Conservation (phyloP, 192 early-diverging fungal species). For the Coemansia reversa region DNA sequence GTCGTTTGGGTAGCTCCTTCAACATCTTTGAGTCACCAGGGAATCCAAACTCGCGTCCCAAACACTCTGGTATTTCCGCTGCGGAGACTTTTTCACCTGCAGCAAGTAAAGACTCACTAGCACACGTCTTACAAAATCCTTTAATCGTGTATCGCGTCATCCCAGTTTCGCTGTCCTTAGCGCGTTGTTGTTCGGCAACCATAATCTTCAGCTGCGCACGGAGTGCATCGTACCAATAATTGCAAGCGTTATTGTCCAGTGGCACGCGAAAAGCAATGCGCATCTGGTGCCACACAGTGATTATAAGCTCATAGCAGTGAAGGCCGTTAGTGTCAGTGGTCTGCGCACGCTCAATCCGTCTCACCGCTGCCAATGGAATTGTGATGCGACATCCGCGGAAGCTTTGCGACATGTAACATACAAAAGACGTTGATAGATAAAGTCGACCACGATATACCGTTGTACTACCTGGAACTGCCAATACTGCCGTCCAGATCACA, state of each 20-base stretch:
- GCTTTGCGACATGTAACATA: constrained; percentile 75
- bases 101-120: constrained; percentile 64
- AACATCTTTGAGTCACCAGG: constrained; percentile 35
- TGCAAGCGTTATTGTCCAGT: constrained; percentile 62
- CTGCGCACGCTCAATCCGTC: constrained; percentile 85
- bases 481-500: constrained; percentile 54
- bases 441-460: constrained; percentile 65
- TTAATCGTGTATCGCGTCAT: constrained; percentile 48
- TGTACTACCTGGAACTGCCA: constrained; percentile 43
- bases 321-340: constrained; percentile 46
- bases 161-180: constrained; percentile 46
- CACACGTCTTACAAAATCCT: constrained; percentile 61
- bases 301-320: constrained; percentile 65
- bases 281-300: constrained; percentile 92
- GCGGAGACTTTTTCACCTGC: constrained; percentile 7
- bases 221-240: constrained; percentile 80
- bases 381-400: constrained; percentile 72
- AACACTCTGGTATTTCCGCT: constrained; percentile 22
- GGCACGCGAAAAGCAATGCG: constrained; percentile 81
- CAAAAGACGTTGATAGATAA: constrained; percentile 84
- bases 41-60: constrained; percentile 52
- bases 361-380: constrained; percentile 86
- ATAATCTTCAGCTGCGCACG: constrained; percentile 69
- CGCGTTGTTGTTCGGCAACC: constrained; percentile 76
- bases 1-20: constrained; percentile 41